A percentile compares a stretch with the other conserved stretches of the same genome.
These are phyloP conservation scores for Plasmodium vivax DNA, from an alignment of 169 alveolate species.

Conservation along the genomic window DNA sequence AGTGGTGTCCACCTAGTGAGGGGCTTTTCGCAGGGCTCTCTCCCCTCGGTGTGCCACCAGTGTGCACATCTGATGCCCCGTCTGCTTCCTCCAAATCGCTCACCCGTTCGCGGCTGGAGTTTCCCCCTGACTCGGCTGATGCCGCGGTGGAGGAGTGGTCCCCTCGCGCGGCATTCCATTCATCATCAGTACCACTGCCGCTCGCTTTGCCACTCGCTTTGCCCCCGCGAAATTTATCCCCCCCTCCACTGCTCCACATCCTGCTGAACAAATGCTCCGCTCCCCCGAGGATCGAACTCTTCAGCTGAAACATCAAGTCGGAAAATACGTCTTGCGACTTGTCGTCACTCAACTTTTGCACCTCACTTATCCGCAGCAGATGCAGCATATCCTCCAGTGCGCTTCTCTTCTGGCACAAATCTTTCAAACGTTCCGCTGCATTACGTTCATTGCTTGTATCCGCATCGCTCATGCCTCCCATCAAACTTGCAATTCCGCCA, in stretches of 20 bases:
- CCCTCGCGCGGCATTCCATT: neutral
- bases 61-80: neutral
- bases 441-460: neutral
- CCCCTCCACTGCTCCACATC: neutral
- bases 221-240: neutral
- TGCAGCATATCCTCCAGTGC: slow-evolving; percentile 4
- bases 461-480: neutral
- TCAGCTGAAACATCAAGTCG: slow-evolving; percentile 24
- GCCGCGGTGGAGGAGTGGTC: slow-evolving; percentile 21
- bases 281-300: neutral
- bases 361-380: neutral
- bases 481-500: neutral
- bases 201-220: neutral
- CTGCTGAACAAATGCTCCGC: neutral
- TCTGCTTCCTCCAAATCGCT: neutral
- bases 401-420: slow-evolving; percentile 27
- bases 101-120: neutral
- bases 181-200: neutral
- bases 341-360: slow-evolving; percentile 19
- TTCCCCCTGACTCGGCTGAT: neutral
- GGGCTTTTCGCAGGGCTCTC: neutral
- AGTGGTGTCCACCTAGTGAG: neutral
- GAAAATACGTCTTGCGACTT: slow-evolving; percentile 15
- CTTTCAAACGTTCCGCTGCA: neutral
- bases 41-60: neutral